Evolutionary conservation across 768 basidiomycete species (phyloP).

Genomic region (Suillus tomentosus): DNA sequence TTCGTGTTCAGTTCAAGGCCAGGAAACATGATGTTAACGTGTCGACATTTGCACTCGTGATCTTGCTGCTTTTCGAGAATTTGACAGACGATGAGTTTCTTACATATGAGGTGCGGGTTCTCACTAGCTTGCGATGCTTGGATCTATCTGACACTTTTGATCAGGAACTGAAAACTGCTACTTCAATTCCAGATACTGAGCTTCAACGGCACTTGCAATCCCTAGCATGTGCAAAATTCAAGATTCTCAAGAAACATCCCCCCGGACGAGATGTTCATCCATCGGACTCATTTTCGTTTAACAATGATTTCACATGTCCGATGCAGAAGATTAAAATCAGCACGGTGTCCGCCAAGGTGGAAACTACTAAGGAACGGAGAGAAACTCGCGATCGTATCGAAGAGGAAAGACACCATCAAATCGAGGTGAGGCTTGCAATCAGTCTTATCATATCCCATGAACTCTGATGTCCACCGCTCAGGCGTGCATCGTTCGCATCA

Average conservation of each 20-base stretch:
- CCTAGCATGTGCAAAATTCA: conserved; percentile 92
- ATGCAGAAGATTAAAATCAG: conserved; percentile 92
- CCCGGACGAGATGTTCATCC: conserved; percentile 78
- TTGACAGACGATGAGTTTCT: conserved; percentile 67
- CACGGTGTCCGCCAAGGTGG: conserved; percentile 85
- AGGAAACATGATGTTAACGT: conserved; percentile 89
- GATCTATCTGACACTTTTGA: background rate
- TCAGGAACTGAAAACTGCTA: conserved; percentile 86
- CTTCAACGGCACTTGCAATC: conserved; percentile 94
- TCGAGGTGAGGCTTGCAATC: conserved; percentile 60
- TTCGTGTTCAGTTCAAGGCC: conserved; percentile 78
- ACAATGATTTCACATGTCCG: conserved; percentile 73
- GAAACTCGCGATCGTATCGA: conserved; percentile 91
- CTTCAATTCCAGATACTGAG: conserved; percentile 72
- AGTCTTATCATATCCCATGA: background rate
- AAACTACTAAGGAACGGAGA: conserved; percentile 82
- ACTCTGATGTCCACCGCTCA: conserved; percentile 34
- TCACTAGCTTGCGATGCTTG: conserved; percentile 3
- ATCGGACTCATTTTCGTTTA: conserved; percentile 89
- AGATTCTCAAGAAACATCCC: conserved; percentile 89
- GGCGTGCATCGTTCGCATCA: conserved; percentile 97
- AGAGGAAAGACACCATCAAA: conserved; percentile 87
- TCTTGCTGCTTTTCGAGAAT: conserved; percentile 85
- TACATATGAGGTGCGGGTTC: conserved; percentile 65
- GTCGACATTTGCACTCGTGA: conserved; percentile 84